Conservation (phyloP, 2,329 filamentous ascomycete species). For the Stylonectria norvegica region DNA sequence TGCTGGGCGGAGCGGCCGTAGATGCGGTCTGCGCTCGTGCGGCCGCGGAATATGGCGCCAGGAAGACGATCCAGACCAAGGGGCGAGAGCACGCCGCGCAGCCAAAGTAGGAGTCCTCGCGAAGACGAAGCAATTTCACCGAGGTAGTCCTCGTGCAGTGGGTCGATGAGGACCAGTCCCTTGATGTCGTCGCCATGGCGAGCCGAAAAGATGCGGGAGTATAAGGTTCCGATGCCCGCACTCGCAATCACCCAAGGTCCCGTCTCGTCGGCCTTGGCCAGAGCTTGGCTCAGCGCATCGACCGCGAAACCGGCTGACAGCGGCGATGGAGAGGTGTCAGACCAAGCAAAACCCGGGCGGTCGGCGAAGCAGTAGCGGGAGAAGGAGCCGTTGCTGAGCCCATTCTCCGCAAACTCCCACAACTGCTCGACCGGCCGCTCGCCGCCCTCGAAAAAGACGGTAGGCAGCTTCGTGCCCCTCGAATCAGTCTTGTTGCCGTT, state of each 20-base stretch:
- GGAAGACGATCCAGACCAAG: constrained; percentile 78
- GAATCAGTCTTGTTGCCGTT: constrained; percentile 62
- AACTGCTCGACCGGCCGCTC: constrained; percentile 77
- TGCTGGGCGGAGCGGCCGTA: constrained; percentile 79
- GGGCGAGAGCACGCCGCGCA: constrained; percentile 79
- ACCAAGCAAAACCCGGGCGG: constrained; percentile 82
- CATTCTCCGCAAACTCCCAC: constrained; percentile 73
- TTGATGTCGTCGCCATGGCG: constrained; percentile 71
- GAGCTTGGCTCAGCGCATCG: constrained; percentile 81
- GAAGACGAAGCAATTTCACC: constrained; percentile 61
- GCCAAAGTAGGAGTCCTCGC: constrained; percentile 82
- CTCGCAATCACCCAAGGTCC: constrained; percentile 88
- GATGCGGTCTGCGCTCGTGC: constrained; percentile 76
- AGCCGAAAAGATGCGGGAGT: constrained; percentile 86
- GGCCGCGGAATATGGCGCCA: constrained; percentile 78
- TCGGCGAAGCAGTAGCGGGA: constrained; percentile 92
- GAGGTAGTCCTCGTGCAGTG: constrained; percentile 83
- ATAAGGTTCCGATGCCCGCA: constrained; percentile 81
- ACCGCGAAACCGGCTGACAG: constrained; percentile 91
- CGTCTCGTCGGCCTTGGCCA: constrained; percentile 73
- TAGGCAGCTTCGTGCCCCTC: constrained; percentile 57
- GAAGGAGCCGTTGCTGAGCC: constrained; percentile 77
- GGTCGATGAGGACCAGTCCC: constrained; percentile 82
- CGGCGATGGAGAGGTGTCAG: constrained; percentile 88
- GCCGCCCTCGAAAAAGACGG: constrained; percentile 81